Base-by-base conservation (phyloP, 1,284 basidiomycete genomes). In the Microbotryomycetes sp. region DNA sequence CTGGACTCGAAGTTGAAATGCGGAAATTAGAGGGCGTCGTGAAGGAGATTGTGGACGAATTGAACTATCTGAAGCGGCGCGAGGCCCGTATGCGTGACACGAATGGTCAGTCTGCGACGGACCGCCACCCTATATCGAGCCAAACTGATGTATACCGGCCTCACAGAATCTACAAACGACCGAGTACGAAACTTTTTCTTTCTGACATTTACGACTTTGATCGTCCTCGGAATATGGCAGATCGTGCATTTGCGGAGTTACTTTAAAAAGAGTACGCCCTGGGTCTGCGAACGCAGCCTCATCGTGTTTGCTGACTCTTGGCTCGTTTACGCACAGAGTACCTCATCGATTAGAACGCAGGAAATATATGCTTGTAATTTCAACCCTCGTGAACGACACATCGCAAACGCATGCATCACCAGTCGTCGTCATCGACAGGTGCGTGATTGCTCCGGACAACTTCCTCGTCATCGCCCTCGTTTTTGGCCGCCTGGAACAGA, bases 1-100 rank as follows among this genome's bases (percentile, higher is more conserved):
- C 91, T 2, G 89, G 89, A 0, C 82, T 98, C 45, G 96, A 98
- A 77, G 93, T 91, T 0, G 94, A 98, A 76, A 96, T 98, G 91
- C 83, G 93, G 41, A 98, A 98, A 74, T 81, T 98, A 9, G 94
- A 98, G 75, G 91, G 89, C 1, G 78, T 97, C 5, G 88, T 92
- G 31, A 90, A 91, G 75, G 94, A 97, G 78, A 87, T 98, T 60
- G 84, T 90, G 18, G 92, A 97, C 70, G 93, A 97, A 77, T 81
- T 97, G 80, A 84, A 85, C 30, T 97, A 97, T 77, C 82, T 98
- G 63, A 92, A 94, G 78, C 79, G 81, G 72, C 81, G 94, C 23
- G 94, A 98, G 76, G 85, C 88, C 72, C 81, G 83, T 52, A 97
- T 98, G 80, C 81, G 89, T n/a, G 80, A 80, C 70, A 98, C 96